Base-by-base conservation (phyloP, 2,329 filamentous ascomycete species). In the Fusarium austroafricanum region DNA sequence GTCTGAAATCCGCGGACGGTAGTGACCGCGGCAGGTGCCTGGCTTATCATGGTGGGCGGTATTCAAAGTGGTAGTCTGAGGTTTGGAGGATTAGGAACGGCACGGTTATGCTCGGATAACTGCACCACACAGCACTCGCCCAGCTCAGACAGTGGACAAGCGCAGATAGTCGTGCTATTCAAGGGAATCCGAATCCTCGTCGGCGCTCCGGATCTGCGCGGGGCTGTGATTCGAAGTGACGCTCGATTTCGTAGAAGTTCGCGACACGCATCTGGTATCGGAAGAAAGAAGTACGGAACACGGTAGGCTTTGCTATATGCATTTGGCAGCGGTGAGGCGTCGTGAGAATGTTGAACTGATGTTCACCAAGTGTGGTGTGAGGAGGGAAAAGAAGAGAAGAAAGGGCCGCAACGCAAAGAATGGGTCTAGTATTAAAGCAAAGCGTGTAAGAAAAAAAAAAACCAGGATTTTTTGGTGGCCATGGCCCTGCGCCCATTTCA, bases 131-230 rank as follows among this genome's bases (percentile, higher is more conserved):
- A 56, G 33, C 70, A 58, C 66, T 64, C 52, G 65, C 54, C 61
- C 63, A 60, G 47, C 42, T 61, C 50, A 46, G 40, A 38, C 42
- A 38, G 50, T 49, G 50, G 51, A 67, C 59, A 64, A 72, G 71
- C 52, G 66, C 62, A 52, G 60, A 53, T 46, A 59, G 56, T 70
- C 52, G 70, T 53, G 65, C 69, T 64, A 67, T 75, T 80, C 78
- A 81, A 68, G 77, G 82, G 71, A 83, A 81, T 77, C 86, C 86
- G 71, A 83, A 81, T 77, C 86, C 86, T 68, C 86, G 85, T 78
- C 86, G 86, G 74, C 86, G 85, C 81, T 87, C 83, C 63, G 86
- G 84, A 81, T 88, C 86, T 73, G 83, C 84, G 75, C 86, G 86
- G 72, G 80, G 79, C 76, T 85, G 80, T 71, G 81, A 83, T 71